A percentile compares a stretch with the other conserved stretches of the same genome.
phyloP scores from a whole-genome alignment of 768 basidiomycete species.

The Cubamyces lactineus region DNA sequence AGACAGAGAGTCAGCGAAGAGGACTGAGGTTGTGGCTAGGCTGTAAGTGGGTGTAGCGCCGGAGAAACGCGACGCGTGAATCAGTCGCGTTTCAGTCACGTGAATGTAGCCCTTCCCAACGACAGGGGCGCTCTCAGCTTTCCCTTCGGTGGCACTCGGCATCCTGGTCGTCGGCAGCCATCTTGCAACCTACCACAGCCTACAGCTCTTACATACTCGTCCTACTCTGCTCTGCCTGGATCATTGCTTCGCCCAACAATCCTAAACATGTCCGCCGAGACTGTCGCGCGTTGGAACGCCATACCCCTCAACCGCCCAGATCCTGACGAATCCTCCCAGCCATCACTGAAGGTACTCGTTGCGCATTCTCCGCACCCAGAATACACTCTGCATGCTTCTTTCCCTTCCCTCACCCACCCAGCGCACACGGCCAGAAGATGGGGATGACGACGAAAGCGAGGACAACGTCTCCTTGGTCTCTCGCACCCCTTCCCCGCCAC shows the following conservation, averaged over 20 bases:
- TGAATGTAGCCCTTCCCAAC: background rate
- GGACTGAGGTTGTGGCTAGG: constrained; percentile 13
- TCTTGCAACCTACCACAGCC: background rate
- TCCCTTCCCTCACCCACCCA: constrained; percentile 50
- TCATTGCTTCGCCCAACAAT: background rate
- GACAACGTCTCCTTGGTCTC: constrained; percentile 77
- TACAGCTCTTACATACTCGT: background rate
- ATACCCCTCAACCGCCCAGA: constrained; percentile 53
- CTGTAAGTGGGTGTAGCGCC: background rate
- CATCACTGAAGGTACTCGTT: constrained; percentile 71
- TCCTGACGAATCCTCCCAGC: constrained; percentile 20
- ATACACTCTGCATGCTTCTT: constrained; percentile 58
- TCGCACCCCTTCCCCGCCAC: constrained; percentile 71
- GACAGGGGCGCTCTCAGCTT: background rate
- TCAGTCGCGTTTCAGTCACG: constrained; percentile 18
- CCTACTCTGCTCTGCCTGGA: background rate
- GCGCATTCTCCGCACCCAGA: constrained; percentile 46
- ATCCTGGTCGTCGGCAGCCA: too few relatives aligned
- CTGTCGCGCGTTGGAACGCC: constrained; percentile 74
- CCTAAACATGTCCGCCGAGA: constrained; percentile 59
- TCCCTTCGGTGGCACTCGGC: background rate
- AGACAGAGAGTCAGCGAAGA: background rate
- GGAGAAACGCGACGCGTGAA: constrained; percentile 11
- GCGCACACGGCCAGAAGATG: constrained; percentile 55
- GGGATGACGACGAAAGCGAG: constrained; percentile 55